Evolutionary conservation across 1,139 yeast species (phyloP).

Genomic region (Maudiozyma humilis): DNA sequence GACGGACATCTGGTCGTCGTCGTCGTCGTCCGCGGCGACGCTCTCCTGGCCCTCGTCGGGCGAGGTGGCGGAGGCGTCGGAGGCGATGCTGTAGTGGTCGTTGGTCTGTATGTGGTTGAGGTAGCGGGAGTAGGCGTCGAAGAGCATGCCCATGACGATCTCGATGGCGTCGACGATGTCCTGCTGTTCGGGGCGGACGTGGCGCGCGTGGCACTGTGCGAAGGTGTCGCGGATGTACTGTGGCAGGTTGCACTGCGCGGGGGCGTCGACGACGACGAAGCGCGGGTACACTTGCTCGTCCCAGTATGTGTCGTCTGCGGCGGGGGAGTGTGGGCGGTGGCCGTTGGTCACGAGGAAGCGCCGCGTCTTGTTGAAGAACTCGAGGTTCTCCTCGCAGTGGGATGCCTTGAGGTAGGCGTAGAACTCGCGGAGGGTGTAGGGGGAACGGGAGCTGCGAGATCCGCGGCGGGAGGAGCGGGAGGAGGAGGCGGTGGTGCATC

Average conservation of each 20-base stretch:
- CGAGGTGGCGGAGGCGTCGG: neutral
- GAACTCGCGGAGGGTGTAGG: slow-evolving; percentile 19
- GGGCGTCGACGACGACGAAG: slow-evolving; percentile 24
- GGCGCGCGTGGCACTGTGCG: slow-evolving; percentile 14
- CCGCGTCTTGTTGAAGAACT: slow-evolving; percentile 17
- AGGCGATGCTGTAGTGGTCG: neutral
- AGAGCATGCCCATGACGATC: slow-evolving; percentile 22
- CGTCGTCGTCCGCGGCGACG: neutral
- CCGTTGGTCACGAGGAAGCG: slow-evolving; percentile 7
- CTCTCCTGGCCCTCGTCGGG: neutral
- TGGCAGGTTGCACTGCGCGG: slow-evolving; percentile 29
- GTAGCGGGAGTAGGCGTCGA: slow-evolving; percentile 24
- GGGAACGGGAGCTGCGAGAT: slow-evolving; percentile 3
- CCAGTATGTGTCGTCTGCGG: slow-evolving; percentile 18
- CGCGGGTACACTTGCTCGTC: slow-evolving; percentile 17
- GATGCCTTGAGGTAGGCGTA: slow-evolving; percentile 19
- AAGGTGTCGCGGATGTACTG: slow-evolving; percentile 21
- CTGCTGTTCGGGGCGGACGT: slow-evolving; percentile 16
- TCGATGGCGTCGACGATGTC: slow-evolving; percentile 21
- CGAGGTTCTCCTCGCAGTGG: slow-evolving; percentile 30
- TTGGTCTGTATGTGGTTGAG: slow-evolving; percentile 4
- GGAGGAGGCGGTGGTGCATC: neutral
- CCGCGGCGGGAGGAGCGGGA: neutral
- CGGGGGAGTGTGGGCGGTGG: neutral
- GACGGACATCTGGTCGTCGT: neutral